Percentiles rank a stretch among this genome's conserved stretches.
phyloP scores from a whole-genome alignment of 2,329 filamentous ascomycete species.

The Epichloe coenophiala region DNA sequence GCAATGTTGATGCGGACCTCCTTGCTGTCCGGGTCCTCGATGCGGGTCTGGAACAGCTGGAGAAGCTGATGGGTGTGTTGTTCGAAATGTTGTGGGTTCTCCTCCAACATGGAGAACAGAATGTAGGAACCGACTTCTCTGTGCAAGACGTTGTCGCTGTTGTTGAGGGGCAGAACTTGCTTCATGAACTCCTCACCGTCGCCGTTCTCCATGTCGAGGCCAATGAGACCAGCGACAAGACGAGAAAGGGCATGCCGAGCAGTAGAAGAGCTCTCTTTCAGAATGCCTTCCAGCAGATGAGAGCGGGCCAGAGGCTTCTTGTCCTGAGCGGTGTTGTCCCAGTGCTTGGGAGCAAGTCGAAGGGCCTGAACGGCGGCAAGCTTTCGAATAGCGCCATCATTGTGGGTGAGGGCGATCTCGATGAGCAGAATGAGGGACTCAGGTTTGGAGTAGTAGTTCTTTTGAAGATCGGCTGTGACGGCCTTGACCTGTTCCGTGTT shows the following conservation, averaged over 20 bases:
- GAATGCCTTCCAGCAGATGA: conserved; percentile 69
- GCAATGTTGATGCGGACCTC: conserved; percentile 94
- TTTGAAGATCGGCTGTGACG: conserved; percentile 79
- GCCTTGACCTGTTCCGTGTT: conserved; percentile 83
- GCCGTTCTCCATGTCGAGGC: conserved; percentile 59
- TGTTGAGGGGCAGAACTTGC: conserved; percentile 66
- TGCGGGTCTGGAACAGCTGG: conserved; percentile 70
- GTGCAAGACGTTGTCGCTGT: conserved; percentile 59
- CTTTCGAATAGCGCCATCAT: conserved; percentile 63
- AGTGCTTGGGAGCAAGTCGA: conserved; percentile 74
- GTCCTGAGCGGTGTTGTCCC: conserved; percentile 56
- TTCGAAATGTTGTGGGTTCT: conserved; percentile 70
- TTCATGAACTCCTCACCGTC: conserved; percentile 75
- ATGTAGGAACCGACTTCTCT: conserved; percentile 89
- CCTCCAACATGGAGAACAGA: conserved; percentile 82
- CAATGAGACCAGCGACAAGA: conserved; percentile 75
- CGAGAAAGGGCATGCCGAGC: conserved; percentile 79
- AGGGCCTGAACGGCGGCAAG: conserved; percentile 82
- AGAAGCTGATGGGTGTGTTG: conserved; percentile 73
- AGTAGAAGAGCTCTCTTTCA: conserved; percentile 64
- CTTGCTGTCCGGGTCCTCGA: conserved; percentile 78
- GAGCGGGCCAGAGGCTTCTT: conserved; percentile 73
- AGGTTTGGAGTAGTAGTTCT: conserved; percentile 81
- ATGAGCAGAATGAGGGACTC: conserved; percentile 75
- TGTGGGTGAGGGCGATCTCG: conserved; percentile 74